Base-by-base conservation (phyloP, 1,139 yeast species). In the Torulaspora pretoriensis region DNA sequence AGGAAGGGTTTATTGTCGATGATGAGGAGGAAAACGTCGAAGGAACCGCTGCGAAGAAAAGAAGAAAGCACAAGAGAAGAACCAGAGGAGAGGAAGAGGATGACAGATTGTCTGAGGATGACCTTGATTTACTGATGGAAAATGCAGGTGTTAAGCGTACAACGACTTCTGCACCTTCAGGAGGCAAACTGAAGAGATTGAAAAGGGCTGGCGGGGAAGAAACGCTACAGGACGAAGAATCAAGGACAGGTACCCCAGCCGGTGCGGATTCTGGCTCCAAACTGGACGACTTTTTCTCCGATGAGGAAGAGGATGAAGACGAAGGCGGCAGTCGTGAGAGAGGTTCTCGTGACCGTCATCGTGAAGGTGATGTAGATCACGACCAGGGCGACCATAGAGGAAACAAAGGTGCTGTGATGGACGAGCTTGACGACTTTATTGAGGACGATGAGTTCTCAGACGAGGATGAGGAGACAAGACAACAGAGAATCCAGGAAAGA, bases 381-480 rank as follows among this genome's bases (percentile, higher is more conserved):
- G 52, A 42, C 10, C 52, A 47, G 24, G 52, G 54, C 14, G 42
- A 51, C 24, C 52, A 44, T 28, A 30, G 38, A 13, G 28, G 30
- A 3, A 30, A 36, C 22, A 56, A 54, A 19, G 49, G 52, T 9
- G 64, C 61, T 26, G 59, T 59, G 24, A 57, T 81, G 55, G 95
- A 89, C 61, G 98, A 92, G 64, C 82, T 92, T 59, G 98, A 89
- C 62, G 98, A 90, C 63, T 92, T 92, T 69, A 92, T 92, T 57
- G 98, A 90, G 65, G 97, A 92, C 52, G 98, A 92, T 64, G 97
- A 90, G 63, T 84, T 84, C 61, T 87, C 95, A 3, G 97, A 89
- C 59, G 96, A 88, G 55, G 96, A 88, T 54, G 86, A 80, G 53
- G 81, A 78, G 61, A 75, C 75, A 5, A 69, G 77, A 53, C 67